These are phyloP conservation scores for Chrysanthemum lavandulifolium DNA, from an alignment of 129 eudicot genomes.

Conservation along the genomic window DNA sequence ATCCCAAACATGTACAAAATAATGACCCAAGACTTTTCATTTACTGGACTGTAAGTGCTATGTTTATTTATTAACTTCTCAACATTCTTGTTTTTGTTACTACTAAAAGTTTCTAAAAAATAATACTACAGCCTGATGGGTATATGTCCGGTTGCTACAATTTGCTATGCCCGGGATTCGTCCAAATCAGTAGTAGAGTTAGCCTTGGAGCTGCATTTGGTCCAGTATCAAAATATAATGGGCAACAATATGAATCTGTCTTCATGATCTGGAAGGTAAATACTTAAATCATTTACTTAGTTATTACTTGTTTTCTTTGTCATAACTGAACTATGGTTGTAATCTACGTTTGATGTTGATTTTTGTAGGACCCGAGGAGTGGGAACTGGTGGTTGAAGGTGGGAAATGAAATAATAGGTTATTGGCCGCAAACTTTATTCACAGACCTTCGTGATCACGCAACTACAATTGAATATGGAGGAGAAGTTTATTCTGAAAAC, in stretches of 20 bases:
- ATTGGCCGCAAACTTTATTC: conserved; percentile 56
- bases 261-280: conserved; percentile 75
- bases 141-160: conserved; percentile 84
- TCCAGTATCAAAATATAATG: conserved; percentile 60
- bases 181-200: conserved; percentile 56
- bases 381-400: conserved; percentile 87
- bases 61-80: background rate
- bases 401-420: conserved; percentile 53
- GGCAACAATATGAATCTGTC: conserved; percentile 68
- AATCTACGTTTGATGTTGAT: background rate
- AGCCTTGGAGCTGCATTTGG: conserved; percentile 74
- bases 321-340: background rate
- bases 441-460: background rate
- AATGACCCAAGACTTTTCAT: background rate
- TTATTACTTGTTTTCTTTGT: background rate
- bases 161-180: conserved; percentile 79
- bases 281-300: background rate
- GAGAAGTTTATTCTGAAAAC: conserved; percentile 43
- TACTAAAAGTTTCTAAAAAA: conserved; percentile 1
- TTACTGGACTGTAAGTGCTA: conserved; percentile 19
- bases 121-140: conserved; percentile 58
- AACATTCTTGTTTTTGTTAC: background rate
- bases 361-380: conserved; percentile 57
- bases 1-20: background rate
- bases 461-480: conserved; percentile 58